Evolutionary conservation across 345 rosid genomes (phyloP), one percentile per base, ranked within the genome.

Genomic region (Boechera stricta): DNA sequence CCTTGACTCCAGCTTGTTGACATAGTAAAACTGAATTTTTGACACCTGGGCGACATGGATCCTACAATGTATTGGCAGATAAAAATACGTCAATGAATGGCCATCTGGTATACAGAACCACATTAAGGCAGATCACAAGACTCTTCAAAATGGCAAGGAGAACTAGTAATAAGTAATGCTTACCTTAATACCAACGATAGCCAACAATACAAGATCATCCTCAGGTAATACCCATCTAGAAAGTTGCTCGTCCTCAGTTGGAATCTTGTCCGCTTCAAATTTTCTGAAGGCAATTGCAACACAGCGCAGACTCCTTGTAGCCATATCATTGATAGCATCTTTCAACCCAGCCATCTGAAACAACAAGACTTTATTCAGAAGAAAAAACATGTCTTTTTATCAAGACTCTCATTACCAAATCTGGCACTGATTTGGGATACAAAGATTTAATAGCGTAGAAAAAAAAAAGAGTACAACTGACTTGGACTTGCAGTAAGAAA

Each of bases 1-100:
- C 99, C 98, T 95, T 93, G 21, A 95, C 96, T 65, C 98, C 98
- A 57, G 99, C 92, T n/a, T 74, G 64, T 67, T 88, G 91, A 85
- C 99, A 95, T 42, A 91, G 72, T 62, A 47, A 67, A 65, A 95
- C 96, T 32, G 98, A 87, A 74, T 88, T 84, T 86, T 69, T 84
- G 66, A 92, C 99, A 67, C 93, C 87, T 4, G 85, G 87, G 38
- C 99, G 98, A 69, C 99, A 95, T 68, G 99, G 99, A 83, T 95
- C 99, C 99, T 95, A 82, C 82, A 83, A 83, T 56, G 67, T 48
- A 61, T 51, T 59, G 28, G 57, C 71, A 56, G 29, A 38, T 32
- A 33, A 59, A 78, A 12, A 60, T n/a, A 33, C 67, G 51, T 49
- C 12, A 49, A 52, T 52, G 36, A 72, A 44, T 51, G 41, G 48